Conservation (phyloP, 164 flowering plant genomes). For the Tinospora cordifolia region DNA sequence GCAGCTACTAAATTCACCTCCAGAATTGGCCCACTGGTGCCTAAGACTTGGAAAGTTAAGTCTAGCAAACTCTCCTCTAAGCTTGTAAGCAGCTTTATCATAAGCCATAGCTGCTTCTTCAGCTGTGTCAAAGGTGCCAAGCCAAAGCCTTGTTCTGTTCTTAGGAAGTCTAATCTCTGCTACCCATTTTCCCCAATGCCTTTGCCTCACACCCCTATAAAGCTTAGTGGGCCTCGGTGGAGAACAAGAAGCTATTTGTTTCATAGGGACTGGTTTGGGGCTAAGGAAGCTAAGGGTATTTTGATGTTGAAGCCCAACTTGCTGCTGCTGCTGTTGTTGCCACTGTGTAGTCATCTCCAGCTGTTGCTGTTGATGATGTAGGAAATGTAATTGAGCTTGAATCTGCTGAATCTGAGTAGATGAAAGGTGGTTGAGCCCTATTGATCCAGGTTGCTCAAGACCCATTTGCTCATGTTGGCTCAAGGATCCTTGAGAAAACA, state of each 20-base stretch:
- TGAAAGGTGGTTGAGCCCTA: conserved; percentile 46
- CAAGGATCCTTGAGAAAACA: conserved; percentile 28
- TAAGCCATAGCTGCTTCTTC: conserved; percentile 94
- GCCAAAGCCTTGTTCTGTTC: conserved; percentile 85
- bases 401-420: conserved; percentile 51
- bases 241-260: conserved; percentile 39
- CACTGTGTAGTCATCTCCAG: neutral
- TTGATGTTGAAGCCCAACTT: neutral
- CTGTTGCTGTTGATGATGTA: conserved; percentile 19
- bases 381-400: conserved; percentile 46
- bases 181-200: conserved; percentile 98
- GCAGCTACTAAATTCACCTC: conserved; percentile 39
- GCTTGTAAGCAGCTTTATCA: conserved; percentile 78
- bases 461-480: conserved; percentile 15
- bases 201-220: conserved; percentile 81
- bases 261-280: conserved; percentile 56
- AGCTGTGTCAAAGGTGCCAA: conserved; percentile 87
- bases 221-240: conserved; percentile 67
- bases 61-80: conserved; percentile 74
- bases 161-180: conserved; percentile 85
- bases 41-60: conserved; percentile 78
- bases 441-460: conserved; percentile 25
- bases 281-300: conserved; percentile 26
- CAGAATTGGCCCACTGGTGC: conserved; percentile 40
- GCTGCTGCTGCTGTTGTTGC: conserved; percentile 14